Evolutionary conservation across 306 rosid genomes (phyloP), one percentile per base, ranked within the genome.

Genomic region (Pyrus communis): DNA sequence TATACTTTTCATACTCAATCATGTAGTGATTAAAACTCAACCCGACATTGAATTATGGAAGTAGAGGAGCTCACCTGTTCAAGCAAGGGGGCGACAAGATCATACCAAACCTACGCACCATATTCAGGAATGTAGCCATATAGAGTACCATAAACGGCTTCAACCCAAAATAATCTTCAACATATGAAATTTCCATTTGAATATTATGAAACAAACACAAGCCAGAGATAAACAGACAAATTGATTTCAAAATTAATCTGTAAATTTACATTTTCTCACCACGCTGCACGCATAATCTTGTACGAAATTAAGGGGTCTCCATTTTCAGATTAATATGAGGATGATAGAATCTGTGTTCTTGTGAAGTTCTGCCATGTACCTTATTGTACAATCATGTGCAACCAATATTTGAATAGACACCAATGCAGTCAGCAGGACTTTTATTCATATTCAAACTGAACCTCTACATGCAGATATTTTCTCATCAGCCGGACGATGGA

Each of bases 401-500:
- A 42, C 65, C 45, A 54, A 74, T 61, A 52, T 51, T 73, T 80
- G 28, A 72, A 78, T 43, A 66, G 58, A 19, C 61, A 69, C 22
- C n/a, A 63, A 54, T 17, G 14, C 22, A 25, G 17, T 45, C 69
- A 51, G 13, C 43, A 63, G 30, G 49, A 71, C 68, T 30, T 52
- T 85, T 88, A 93, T 71, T 89, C 95, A 61, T 82, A 91, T 23
- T 82, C 86, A 66, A 89, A 88, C 72, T 80, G 82, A 84, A 93
- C 64, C 83, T 85, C 86, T 51, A 93, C 78, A 70, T 84, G 86
- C 54, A 79, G 62, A 64, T 88, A 80, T 77, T 86, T 89, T 78
- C 95, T 89, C 85, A 88, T 87, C 33, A 93, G 91, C 30, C 84
- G 80, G 70, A 91, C 76, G 78, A 93, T 84, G 81, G 83, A 80